Base-by-base conservation (phyloP, 257 asterid species). In the Solanum sejunctum region DNA sequence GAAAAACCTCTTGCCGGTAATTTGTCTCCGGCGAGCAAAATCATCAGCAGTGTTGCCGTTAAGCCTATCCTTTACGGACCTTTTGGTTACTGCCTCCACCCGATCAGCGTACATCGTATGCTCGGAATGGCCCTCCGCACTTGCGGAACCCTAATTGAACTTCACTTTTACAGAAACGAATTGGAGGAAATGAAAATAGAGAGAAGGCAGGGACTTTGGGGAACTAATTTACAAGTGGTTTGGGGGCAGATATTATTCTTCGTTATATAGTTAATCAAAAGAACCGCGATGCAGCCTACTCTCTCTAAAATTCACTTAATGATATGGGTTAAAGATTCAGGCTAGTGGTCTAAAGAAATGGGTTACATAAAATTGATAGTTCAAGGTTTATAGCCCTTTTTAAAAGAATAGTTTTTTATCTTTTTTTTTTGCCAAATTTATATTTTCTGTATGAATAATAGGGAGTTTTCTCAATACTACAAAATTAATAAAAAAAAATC, bases 81-180 rank as follows among this genome's bases (percentile, higher is more conserved):
- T 91, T 87, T 82, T 91, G 54, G 91, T 67, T 61, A 88, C 92
- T 69, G 94, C 89, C 88, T 95, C 98, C 84, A 91, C 90, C 83
- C 93, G 97, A 92, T 95, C 98, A 87, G 98, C 97, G 87, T 95
- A 92, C 98, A 93, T 95, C 86, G 18, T 83, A 79, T 64, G 47
- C 82, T 47, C 58, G 21, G 61, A 61, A 86, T 79, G 47, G 10
- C 49, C 72, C 39, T 49, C 83, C 86, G 87, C 87, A 73, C 75
- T 39, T 54, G 52, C 81, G 41, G 85, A 94, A 83, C 88, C 91
- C 89, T 91, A 89, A 52, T 86, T 84, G 80, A 79, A 83, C 87
- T 41, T 81, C 72, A 17, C 55, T 11, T 72, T 39, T 49, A 82
- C 17, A 61, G 28, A 61, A 16, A 41, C 47, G 73, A 16, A 66